Evolutionary conservation across 2,329 filamentous ascomycete species (phyloP).

Genomic region (Cercospora zeae-maydis): DNA sequence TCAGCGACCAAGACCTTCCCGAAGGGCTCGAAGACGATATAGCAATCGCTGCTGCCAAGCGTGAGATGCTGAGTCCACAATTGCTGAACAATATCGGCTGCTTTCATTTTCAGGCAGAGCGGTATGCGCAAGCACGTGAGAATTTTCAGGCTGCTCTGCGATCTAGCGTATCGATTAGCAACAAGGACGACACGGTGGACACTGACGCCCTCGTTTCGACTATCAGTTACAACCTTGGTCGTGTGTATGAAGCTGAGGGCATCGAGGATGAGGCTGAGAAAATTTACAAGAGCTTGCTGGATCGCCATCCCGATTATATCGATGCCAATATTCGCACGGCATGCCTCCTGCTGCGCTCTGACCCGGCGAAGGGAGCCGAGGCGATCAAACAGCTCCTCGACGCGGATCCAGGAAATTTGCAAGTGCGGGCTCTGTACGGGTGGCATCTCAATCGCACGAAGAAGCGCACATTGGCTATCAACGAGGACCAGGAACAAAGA

Average conservation of each 20-base stretch:
- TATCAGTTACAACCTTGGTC: slow-evolving; percentile 92
- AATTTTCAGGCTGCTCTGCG: slow-evolving; percentile 90
- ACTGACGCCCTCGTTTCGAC: slow-evolving; percentile 90
- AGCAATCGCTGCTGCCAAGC: slow-evolving; percentile 51
- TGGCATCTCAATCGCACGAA: slow-evolving; percentile 92
- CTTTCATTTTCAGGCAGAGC: slow-evolving; percentile 86
- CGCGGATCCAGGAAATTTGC: slow-evolving; percentile 76
- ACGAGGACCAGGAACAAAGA: slow-evolving; percentile 84
- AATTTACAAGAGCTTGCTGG: slow-evolving; percentile 81
- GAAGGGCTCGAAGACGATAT: slow-evolving; percentile 34
- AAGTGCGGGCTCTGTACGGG: slow-evolving; percentile 87
- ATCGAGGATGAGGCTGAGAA: slow-evolving; percentile 78
- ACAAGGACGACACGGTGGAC: slow-evolving; percentile 59
- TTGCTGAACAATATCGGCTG: slow-evolving; percentile 96
- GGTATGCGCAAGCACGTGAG: slow-evolving; percentile 72
- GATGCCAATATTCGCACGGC: slow-evolving; percentile 85
- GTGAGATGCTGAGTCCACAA: slow-evolving; percentile 80
- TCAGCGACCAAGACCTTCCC: slow-evolving; percentile 66
- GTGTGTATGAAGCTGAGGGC: slow-evolving; percentile 84
- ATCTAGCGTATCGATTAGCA: slow-evolving; percentile 77
- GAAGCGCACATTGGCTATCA: slow-evolving; percentile 74
- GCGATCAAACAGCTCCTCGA: slow-evolving; percentile 82
- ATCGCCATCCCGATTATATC: slow-evolving; percentile 82
- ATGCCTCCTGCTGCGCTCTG: slow-evolving; percentile 80
- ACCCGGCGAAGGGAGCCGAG: slow-evolving; percentile 79